Conservation (phyloP, 805 yeast species). For the Metschnikowia picachoensis region DNA sequence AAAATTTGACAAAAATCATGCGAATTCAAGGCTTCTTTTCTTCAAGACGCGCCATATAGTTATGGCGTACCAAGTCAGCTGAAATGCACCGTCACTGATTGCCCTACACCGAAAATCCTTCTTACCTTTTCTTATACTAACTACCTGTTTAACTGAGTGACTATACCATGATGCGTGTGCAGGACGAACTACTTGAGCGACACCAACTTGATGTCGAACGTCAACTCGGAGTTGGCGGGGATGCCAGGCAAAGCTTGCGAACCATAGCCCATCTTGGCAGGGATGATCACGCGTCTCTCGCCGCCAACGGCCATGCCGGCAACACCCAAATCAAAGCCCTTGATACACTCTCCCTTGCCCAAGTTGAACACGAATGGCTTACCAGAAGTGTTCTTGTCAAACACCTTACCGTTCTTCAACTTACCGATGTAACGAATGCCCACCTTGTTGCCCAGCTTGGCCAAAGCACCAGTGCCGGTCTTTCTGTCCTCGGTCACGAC, state of each 20-base stretch:
- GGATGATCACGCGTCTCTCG: conserved; percentile 95
- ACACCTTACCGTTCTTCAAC: conserved; percentile 91
- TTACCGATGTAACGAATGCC: conserved; percentile 98
- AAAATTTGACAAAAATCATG: no score
- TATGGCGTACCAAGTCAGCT: no score
- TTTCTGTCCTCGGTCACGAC: conserved; percentile 90
- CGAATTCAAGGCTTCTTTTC: no score
- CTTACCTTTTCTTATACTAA: not conserved
- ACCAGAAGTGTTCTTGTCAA: conserved; percentile 96
- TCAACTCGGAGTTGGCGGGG: conserved; percentile 95
- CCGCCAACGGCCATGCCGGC: conserved; percentile 99
- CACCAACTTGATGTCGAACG: conserved; percentile 93
- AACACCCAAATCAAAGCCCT: conserved; percentile 98
- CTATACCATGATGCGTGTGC: no score
- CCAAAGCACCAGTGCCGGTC: conserved; percentile 80
- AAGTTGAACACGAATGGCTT: conserved; percentile 89
- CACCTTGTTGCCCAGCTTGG: conserved; percentile 85
- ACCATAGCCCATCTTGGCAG: conserved; percentile 96
- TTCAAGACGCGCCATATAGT: no score
- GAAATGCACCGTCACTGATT: no score
- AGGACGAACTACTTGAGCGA: conserved; percentile 61
- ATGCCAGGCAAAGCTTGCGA: conserved; percentile 92
- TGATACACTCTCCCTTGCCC: conserved; percentile 97
- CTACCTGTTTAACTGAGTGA: not conserved
- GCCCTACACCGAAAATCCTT: not conserved